Evolutionary conservation across 352 stramenopile genomes (phyloP).

Genomic region (Phytophthora agathidicida): DNA sequence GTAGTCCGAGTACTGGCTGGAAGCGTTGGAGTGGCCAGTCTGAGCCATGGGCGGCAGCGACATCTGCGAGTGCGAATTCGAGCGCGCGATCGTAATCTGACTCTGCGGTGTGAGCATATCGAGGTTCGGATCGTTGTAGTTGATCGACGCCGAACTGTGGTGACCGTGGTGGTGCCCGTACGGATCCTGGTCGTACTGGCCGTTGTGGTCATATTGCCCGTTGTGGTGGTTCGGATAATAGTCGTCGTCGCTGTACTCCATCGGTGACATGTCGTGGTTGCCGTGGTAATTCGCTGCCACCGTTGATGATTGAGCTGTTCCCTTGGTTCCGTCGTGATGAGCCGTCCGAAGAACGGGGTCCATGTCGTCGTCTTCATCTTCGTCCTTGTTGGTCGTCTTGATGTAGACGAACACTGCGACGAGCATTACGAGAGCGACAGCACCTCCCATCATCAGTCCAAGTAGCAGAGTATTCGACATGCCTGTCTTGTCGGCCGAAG

Average conservation of each 20-base stretch:
- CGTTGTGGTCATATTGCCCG: constrained; percentile 6
- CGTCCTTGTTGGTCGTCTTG: constrained; percentile 36
- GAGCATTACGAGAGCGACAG: constrained; percentile 49
- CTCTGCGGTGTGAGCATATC: constrained; percentile 71
- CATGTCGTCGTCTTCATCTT: constrained; percentile 45
- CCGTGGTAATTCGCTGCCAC: constrained; percentile 38
- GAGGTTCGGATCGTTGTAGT: constrained; percentile 57
- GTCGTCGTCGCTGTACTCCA: constrained; percentile 25
- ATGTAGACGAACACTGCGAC: constrained; percentile 62
- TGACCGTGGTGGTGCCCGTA: constrained; percentile 14
- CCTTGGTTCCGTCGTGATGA: constrained; percentile 13
- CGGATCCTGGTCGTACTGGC: constrained; percentile 33
- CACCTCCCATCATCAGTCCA: constrained; percentile 50
- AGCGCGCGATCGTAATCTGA: constrained; percentile 53
- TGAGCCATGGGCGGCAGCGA: constrained; percentile 46
- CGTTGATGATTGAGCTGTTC: constrained; percentile 32
- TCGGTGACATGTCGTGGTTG: constrained; percentile 39
- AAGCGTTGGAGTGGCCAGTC: constrained; percentile 16
- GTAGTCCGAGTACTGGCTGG: constrained; percentile 39
- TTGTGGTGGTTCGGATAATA: constrained; percentile 15
- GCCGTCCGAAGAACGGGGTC: constrained; percentile 25
- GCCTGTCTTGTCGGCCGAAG: constrained; percentile 12
- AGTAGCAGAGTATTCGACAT: constrained; percentile 45
- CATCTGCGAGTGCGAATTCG: constrained; percentile 41
- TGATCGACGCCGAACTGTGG: constrained; percentile 17